Evolutionary conservation across 2,329 filamentous ascomycete genomes (phyloP).

Genomic region (Xenoacremonium recifei): DNA sequence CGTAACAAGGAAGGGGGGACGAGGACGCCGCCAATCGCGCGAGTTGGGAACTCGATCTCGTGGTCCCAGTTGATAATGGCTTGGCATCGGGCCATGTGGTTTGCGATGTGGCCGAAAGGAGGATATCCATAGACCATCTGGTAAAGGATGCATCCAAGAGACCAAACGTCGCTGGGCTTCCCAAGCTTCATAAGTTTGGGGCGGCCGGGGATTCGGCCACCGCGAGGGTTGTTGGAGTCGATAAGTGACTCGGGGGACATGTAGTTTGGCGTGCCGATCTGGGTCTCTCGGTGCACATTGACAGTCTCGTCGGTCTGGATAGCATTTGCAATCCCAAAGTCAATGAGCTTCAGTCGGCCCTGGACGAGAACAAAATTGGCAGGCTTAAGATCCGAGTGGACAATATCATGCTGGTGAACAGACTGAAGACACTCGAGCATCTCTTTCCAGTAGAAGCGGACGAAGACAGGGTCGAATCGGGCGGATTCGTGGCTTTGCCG

Average conservation of each 20-base stretch:
- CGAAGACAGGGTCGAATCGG: constrained; percentile 82
- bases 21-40: constrained; percentile 63
- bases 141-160: constrained; percentile 91
- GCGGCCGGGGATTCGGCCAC: constrained; percentile 37
- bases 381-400: constrained; percentile 95
- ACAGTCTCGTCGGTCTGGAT: constrained; percentile 95
- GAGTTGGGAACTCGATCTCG: constrained; percentile 67
- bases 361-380: constrained; percentile 94
- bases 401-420: constrained; percentile 87
- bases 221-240: constrained; percentile 71
- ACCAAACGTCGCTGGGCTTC: constrained; percentile 96
- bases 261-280: constrained; percentile 96
- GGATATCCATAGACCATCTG: constrained; percentile 98
- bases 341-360: constrained; percentile 90
- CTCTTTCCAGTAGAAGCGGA: constrained; percentile 96
- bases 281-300: constrained; percentile 93
- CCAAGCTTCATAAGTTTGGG: constrained; percentile 91
- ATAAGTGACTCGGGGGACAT: constrained; percentile 96
- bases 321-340: constrained; percentile 97
- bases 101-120: constrained; percentile 88
- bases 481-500: constrained; percentile 70
- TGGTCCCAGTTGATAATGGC: constrained; percentile 81
- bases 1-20: constrained; percentile 59
- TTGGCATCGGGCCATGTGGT: constrained; percentile 82
- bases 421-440: constrained; percentile 95